Percentiles rank a stretch among this genome's conserved stretches.
phyloP scores from a whole-genome alignment of 768 basidiomycete genomes.

The Phaeolepiota aurea region DNA sequence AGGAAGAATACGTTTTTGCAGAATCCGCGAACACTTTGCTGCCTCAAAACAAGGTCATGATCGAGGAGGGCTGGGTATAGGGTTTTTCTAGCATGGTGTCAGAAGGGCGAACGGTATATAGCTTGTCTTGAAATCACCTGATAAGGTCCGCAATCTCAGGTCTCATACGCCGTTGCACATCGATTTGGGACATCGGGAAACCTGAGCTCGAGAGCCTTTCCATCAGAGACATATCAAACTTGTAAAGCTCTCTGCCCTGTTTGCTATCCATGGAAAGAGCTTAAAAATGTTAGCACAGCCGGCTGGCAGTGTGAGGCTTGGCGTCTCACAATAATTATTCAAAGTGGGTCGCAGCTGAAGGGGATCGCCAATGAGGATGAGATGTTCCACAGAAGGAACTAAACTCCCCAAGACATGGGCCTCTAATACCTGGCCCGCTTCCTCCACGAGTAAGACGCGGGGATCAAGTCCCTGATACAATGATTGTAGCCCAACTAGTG shows the following conservation, averaged over 20 bases:
- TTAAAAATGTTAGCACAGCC: conserved; percentile 16
- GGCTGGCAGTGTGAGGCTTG: too few relatives aligned
- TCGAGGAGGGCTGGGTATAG: conserved; percentile 58
- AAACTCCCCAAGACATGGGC: conserved; percentile 63
- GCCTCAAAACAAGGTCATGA: conserved; percentile 37
- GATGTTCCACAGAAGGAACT: conserved; percentile 58
- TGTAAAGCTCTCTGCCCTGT: conserved; percentile 46
- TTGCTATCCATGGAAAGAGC: conserved; percentile 62
- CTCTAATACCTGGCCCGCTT: conserved; percentile 78
- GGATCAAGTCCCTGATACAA: conserved; percentile 44
- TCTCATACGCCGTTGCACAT: conserved; percentile 71
- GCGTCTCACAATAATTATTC: conserved; percentile 52
- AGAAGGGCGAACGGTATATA: not conserved
- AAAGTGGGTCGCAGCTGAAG: conserved; percentile 64
- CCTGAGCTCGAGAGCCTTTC: conserved; percentile 55
- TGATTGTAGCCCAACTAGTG: conserved; percentile 1
- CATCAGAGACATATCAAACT: conserved; percentile 70
- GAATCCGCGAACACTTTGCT: conserved; percentile 44
- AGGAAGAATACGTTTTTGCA: conserved; percentile 61
- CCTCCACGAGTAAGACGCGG: conserved; percentile 63
- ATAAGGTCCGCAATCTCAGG: conserved; percentile 59
- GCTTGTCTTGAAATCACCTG: conserved; percentile 25
- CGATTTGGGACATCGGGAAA: conserved; percentile 59
- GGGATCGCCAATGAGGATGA: conserved; percentile 79
- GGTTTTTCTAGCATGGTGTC: conserved; percentile 25